phyloP scores from a whole-genome alignment of 2,329 filamentous ascomycete species.

The Alternaria sp. region DNA sequence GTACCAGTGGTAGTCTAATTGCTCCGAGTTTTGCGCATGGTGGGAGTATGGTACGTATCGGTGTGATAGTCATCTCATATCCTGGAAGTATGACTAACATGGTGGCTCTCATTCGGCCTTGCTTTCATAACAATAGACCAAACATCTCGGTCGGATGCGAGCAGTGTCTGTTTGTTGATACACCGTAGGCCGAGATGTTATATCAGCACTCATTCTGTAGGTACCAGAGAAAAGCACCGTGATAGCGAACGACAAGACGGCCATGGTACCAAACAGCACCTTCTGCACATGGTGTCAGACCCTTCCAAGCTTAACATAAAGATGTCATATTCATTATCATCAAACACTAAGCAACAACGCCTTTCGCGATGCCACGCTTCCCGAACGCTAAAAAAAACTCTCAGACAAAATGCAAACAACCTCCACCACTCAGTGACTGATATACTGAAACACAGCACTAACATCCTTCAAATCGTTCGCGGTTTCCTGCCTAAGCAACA shows the following conservation, averaged over 20 bases:
- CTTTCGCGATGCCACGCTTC: constrained; percentile 3
- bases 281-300: no score
- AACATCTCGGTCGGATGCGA: neutral
- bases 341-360: neutral
- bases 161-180: neutral
- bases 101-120: no score
- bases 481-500: constrained; percentile 86
- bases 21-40: neutral
- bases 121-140: neutral
- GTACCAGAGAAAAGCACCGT: no score
- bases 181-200: no score
- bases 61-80: neutral
- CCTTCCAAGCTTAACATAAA: neutral
- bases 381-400: neutral
- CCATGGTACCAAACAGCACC: no score
- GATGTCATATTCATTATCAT: neutral
- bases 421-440: constrained; percentile 73
- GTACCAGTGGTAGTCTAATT: neutral
- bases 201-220: no score
- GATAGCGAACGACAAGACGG: no score
- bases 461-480: constrained; percentile 72
- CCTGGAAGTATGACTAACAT: neutral
- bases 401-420: constrained; percentile 4
- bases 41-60: neutral
- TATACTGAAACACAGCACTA: constrained; percentile 97